Conservation (phyloP, 2,329 filamentous ascomycete species). For the Verticillium dahliae region DNA sequence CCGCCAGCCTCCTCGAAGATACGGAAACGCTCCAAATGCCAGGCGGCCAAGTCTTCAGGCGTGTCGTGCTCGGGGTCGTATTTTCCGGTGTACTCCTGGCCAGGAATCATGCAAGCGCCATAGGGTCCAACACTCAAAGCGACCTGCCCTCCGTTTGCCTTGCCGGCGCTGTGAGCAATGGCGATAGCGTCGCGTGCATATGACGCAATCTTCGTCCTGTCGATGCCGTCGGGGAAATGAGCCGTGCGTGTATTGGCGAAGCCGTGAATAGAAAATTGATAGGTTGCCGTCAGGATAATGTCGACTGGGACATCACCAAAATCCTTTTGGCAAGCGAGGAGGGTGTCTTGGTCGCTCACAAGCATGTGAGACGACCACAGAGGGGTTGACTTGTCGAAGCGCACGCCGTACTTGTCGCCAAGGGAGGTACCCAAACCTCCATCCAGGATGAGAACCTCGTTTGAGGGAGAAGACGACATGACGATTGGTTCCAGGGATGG, state of each 20-base stretch:
- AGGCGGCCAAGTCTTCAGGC: slow-evolving; percentile 38
- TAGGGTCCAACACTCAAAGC: slow-evolving; percentile 61
- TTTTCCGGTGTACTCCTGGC: slow-evolving; percentile 56
- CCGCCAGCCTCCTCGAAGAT: slow-evolving; percentile 38
- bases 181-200: slow-evolving; percentile 37
- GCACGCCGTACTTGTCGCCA: slow-evolving; percentile 46
- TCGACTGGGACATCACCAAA: slow-evolving; percentile 53
- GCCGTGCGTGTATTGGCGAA: slow-evolving; percentile 43
- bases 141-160: slow-evolving; percentile 23
- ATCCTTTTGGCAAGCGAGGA: slow-evolving; percentile 47
- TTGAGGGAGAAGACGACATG: neutral
- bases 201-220: slow-evolving; percentile 25
- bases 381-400: slow-evolving; percentile 47
- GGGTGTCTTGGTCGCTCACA: slow-evolving; percentile 42
- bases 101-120: slow-evolving; percentile 59
- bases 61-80: slow-evolving; percentile 46
- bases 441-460: slow-evolving; percentile 46
- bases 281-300: slow-evolving; percentile 61
- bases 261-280: slow-evolving; percentile 53
- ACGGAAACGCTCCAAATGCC: slow-evolving; percentile 49
- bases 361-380: slow-evolving; percentile 65
- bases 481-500: neutral
- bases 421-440: slow-evolving; percentile 64
- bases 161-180: slow-evolving; percentile 30
- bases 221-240: slow-evolving; percentile 35